These are phyloP conservation scores for Delitschia confertaspora DNA, from an alignment of 495 filamentous ascomycete genomes.

Conservation along the genomic window DNA sequence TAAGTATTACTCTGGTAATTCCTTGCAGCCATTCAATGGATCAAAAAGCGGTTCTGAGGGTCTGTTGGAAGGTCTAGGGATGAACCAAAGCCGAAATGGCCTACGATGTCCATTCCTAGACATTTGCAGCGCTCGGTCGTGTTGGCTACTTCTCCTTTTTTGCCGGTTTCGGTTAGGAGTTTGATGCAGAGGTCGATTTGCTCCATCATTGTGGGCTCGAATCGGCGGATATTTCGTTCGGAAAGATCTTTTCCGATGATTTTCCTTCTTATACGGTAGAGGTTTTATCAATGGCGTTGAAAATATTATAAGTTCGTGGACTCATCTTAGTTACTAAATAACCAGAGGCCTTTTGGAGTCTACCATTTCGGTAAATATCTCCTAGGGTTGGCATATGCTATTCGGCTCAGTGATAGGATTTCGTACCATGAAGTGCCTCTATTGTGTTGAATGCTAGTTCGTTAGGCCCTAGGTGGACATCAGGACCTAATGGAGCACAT, in stretches of 20 bases:
- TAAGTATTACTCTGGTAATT: too few relatives aligned
- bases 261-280: slow-evolving; percentile 5
- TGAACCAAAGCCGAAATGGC: slow-evolving; percentile 7
- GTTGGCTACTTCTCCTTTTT: not conserved
- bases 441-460: slow-evolving; percentile 19
- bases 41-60: slow-evolving; percentile 4
- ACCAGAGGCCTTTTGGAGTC: slow-evolving; percentile 6
- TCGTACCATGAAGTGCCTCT: slow-evolving; percentile 5
- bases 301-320: slow-evolving; percentile 1
- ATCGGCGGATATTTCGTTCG: slow-evolving; percentile 17
- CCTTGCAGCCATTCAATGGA: not conserved
- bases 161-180: slow-evolving; percentile 18
- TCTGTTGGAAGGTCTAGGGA: not conserved
- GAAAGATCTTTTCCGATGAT: slow-evolving; percentile 24
- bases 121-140: not conserved
- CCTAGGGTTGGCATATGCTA: not conserved
- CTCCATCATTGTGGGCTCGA: slow-evolving; percentile 22
- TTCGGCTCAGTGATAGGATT: not conserved
- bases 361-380: slow-evolving; percentile 7
- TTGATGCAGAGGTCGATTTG: slow-evolving; percentile 12
- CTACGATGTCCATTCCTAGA: slow-evolving; percentile 8
- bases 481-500: not conserved
- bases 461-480: slow-evolving; percentile 26
- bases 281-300: slow-evolving; percentile 5
- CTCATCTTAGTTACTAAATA: slow-evolving; percentile 3